These are phyloP conservation scores for Cryptosporidium meleagridis DNA, from an alignment of 169 alveolate genomes.

Conservation along the genomic window DNA sequence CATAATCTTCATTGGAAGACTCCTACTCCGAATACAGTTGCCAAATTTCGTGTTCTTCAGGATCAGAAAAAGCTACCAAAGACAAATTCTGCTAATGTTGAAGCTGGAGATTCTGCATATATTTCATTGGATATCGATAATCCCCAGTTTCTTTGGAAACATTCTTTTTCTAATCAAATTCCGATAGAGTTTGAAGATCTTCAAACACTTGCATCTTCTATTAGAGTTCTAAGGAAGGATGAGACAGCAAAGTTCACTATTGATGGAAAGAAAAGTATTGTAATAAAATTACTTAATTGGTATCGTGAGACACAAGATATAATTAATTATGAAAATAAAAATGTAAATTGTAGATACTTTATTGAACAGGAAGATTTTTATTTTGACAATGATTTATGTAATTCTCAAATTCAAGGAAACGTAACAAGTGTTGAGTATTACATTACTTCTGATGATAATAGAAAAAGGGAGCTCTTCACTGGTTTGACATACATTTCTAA, in stretches of 20 bases:
- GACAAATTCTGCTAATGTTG: not conserved
- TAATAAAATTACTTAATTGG: slow-evolving; percentile 46
- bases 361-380: not conserved
- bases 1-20: slow-evolving; percentile 30
- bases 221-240: slow-evolving; percentile 52
- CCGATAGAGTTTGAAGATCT: slow-evolving; percentile 33
- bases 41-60: slow-evolving; percentile 18
- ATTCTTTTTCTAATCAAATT: not conserved
- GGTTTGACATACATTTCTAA: slow-evolving; percentile 2
- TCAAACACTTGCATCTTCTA: slow-evolving; percentile 44
- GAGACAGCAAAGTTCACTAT: slow-evolving; percentile 20
- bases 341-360: not conserved
- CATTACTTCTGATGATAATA: slow-evolving; percentile 46
- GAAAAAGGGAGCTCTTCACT: slow-evolving; percentile 19
- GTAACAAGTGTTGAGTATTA: slow-evolving; percentile 6
- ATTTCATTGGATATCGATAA: slow-evolving; percentile 37
- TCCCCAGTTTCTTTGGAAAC: slow-evolving; percentile 43
- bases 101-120: slow-evolving; percentile 2
- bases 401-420: not conserved
- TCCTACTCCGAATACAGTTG: slow-evolving; percentile 65
- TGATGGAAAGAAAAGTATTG: not conserved
- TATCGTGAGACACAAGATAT: slow-evolving; percentile 1
- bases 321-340: slow-evolving; percentile 1
- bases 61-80: not conserved
- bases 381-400: not conserved